These are phyloP conservation scores for Suillus ampliporus DNA, from an alignment of 768 basidiomycete genomes.

Conservation along the genomic window DNA sequence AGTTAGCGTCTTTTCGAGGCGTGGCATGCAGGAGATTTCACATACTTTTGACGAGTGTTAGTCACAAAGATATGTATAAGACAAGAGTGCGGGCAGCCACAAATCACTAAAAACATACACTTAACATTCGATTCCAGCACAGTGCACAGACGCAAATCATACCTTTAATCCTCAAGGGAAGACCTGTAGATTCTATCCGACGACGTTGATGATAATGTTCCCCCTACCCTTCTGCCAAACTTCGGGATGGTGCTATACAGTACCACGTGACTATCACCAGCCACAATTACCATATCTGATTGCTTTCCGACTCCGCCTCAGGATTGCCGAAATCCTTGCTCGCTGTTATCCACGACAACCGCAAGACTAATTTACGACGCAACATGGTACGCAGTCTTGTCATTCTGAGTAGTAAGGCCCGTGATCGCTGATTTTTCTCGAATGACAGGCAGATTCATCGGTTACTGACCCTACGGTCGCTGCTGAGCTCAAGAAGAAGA, in stretches of 20 bases:
- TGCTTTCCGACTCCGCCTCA: constrained; percentile 32
- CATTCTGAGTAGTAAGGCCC: not conserved
- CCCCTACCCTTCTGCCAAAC: constrained; percentile 17
- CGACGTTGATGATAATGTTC: constrained; percentile 41
- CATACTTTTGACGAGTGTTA: constrained; percentile 51
- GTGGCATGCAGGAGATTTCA: constrained; percentile 9
- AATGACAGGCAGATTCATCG: constrained; percentile 71
- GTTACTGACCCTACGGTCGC: constrained; percentile 93
- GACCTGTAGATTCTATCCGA: constrained; percentile 95
- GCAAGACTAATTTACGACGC: constrained; percentile 33
- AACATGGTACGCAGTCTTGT: constrained; percentile 36
- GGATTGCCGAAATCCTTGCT: constrained; percentile 15
- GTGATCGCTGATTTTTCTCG: constrained; percentile 8
- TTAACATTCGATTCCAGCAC: not conserved
- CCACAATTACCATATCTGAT: constrained; percentile 43
- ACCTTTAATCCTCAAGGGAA: constrained; percentile 90
- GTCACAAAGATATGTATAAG: constrained; percentile 20
- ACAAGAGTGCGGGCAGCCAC: constrained; percentile 77
- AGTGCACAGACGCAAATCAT: constrained; percentile 1
- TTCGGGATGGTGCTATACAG: constrained; percentile 60
- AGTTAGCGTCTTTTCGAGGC: constrained; percentile 3
- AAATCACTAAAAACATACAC: constrained; percentile 68
- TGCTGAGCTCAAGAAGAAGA: constrained; percentile 97
- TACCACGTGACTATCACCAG: constrained; percentile 52
- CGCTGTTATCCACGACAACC: constrained; percentile 30